A percentile compares a stretch with the other conserved stretches of the same genome.
Conservation (phyloP, 176 grass and related monocot genomes). For the Bonia amplexicaulis region DNA sequence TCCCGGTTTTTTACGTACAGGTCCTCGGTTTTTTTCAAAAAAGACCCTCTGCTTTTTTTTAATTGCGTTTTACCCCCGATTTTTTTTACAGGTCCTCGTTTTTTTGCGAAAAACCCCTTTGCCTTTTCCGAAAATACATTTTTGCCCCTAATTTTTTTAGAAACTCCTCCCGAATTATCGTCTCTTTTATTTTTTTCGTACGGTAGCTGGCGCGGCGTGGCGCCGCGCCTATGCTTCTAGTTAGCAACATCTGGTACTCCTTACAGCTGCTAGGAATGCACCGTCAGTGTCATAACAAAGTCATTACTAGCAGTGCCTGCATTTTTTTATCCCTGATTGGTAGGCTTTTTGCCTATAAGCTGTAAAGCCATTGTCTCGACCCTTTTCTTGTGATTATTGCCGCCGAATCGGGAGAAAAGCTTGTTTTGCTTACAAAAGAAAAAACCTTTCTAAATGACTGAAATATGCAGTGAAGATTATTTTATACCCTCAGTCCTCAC, state of each 20-base stretch:
- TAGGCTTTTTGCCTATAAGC: constrained; percentile 18
- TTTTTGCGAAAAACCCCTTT: too few species aligned
- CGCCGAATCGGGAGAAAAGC: constrained; percentile 5
- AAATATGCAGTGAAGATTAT: neutral
- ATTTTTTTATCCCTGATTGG: neutral
- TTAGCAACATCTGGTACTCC: neutral
- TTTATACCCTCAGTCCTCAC: neutral
- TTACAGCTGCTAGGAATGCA: neutral
- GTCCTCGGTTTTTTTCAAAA: too few species aligned
- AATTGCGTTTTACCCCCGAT: too few species aligned
- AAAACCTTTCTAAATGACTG: neutral
- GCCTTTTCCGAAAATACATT: too few species aligned
- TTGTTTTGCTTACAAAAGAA: constrained; percentile 8
- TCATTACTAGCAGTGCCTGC: neutral
- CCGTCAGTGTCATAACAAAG: neutral
- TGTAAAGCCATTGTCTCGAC: constrained; percentile 6
- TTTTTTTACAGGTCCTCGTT: too few species aligned
- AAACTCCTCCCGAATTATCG: too few species aligned
- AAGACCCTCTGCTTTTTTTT: too few species aligned
- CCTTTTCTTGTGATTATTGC: constrained; percentile 20
- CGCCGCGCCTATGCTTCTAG: too few species aligned
- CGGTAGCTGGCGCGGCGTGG: too few species aligned
- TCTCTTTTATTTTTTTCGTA: too few species aligned
- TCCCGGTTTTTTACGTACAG: too few species aligned
- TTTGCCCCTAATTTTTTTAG: too few species aligned